These are phyloP conservation scores for Stachybotrys chlorohalonatus DNA, from an alignment of 2,329 filamentous ascomycete species.

Conservation along the genomic window DNA sequence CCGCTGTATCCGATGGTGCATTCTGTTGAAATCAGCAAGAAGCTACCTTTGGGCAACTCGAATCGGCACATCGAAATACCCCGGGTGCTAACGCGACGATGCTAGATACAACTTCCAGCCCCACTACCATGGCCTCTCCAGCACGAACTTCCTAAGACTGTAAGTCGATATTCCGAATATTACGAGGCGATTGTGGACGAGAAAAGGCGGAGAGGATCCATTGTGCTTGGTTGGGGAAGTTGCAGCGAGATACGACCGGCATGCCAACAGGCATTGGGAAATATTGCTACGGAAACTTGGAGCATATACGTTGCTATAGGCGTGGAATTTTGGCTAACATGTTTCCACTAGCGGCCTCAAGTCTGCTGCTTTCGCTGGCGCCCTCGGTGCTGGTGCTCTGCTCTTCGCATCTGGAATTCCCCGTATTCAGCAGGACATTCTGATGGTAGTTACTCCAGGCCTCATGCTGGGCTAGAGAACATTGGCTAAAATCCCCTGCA, in stretches of 20 bases:
- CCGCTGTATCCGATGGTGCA: neutral
- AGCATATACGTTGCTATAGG: too few species aligned
- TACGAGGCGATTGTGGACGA: neutral
- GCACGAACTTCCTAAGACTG: conserved; percentile 37
- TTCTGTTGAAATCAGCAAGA: neutral
- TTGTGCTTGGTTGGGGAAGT: too few species aligned
- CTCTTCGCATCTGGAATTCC: conserved; percentile 56
- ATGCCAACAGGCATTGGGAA: neutral
- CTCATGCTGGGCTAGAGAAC: too few species aligned
- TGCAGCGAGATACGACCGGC: too few species aligned
- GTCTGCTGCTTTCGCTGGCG: conserved; percentile 45
- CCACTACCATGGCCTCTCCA: conserved; percentile 44
- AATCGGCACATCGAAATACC: neutral
- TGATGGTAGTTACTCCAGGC: conserved; percentile 34
- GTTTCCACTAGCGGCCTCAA: conserved; percentile 35
- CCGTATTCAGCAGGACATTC: conserved; percentile 48
- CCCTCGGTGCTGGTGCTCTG: conserved; percentile 47
- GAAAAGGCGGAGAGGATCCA: neutral
- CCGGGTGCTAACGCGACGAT: conserved; percentile 15
- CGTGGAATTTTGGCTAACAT: conserved; percentile 5
- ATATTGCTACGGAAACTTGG: neutral
- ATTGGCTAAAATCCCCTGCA: conserved; percentile 20
- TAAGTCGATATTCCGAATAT: conserved; percentile 28
- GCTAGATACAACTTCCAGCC: conserved; percentile 51
- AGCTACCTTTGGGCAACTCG: neutral